Evolutionary conservation across 31 red algal genomes (phyloP).

Genomic region (Asparagopsis taxiformis): DNA sequence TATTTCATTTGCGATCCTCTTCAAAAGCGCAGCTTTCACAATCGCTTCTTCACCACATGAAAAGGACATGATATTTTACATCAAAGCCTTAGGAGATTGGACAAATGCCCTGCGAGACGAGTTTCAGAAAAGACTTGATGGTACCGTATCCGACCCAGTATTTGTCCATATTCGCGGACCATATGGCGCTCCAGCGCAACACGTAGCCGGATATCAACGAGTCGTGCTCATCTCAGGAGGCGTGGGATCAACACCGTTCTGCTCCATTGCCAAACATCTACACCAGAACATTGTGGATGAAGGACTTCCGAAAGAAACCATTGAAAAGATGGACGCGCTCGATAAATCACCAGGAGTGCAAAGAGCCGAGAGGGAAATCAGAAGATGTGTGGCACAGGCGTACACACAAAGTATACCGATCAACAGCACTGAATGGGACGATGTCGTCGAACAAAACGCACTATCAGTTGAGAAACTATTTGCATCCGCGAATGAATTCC

Average conservation of each 20-base stretch:
- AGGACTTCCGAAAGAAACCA: not conserved
- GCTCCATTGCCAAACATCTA: conserved; percentile 50
- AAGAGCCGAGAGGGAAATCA: too few species aligned
- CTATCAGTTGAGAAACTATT: too few species aligned
- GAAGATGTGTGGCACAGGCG: too few species aligned
- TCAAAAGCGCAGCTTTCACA: too few species aligned
- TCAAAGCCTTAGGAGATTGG: conserved; percentile 79
- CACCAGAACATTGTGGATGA: conserved; percentile 29
- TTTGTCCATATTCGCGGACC: conserved; percentile 65
- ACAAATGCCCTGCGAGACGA: conserved; percentile 40
- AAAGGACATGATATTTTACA: conserved; percentile 56
- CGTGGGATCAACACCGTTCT: conserved; percentile 82
- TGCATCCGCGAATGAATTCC: too few species aligned
- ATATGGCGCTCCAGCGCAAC: conserved; percentile 80
- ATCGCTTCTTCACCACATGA: conserved; percentile 82
- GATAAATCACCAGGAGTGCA: not conserved
- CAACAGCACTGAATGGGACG: too few species aligned
- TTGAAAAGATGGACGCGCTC: not conserved
- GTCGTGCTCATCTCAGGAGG: conserved; percentile 83
- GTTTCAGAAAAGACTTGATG: conserved; percentile 30
- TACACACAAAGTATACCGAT: too few species aligned
- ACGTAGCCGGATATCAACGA: conserved; percentile 67
- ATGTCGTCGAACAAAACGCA: too few species aligned
- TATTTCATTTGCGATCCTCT: too few species aligned
- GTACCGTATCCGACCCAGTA: conserved; percentile 13